Conservation (phyloP, 2,329 filamentous ascomycete species). For the Zarea fungicola region DNA sequence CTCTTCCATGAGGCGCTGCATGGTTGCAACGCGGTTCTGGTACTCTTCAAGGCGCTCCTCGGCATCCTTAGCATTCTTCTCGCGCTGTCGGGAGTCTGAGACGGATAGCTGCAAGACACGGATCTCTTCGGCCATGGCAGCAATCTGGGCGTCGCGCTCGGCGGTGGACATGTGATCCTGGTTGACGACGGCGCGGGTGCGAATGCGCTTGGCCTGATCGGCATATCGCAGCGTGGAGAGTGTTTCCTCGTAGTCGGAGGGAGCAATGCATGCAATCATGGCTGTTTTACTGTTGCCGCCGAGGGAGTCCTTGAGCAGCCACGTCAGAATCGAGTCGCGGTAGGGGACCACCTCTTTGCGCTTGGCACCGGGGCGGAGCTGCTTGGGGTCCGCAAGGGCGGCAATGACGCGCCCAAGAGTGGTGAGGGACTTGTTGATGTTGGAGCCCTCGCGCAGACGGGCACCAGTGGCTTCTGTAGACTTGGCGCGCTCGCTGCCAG, state of each 20-base stretch:
- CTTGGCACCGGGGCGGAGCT: constrained; percentile 47
- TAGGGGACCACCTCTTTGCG: constrained; percentile 72
- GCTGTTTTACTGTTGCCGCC: constrained; percentile 97
- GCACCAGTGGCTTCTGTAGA: constrained; percentile 91
- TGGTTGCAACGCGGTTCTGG: constrained; percentile 78
- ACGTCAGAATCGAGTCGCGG: constrained; percentile 75
- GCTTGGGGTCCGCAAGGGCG: constrained; percentile 70
- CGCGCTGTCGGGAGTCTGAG: constrained; percentile 58
- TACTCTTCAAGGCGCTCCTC: constrained; percentile 91
- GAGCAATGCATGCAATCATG: constrained; percentile 97
- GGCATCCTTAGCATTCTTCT: constrained; percentile 71
- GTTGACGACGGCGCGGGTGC: constrained; percentile 89
- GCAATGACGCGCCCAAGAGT: constrained; percentile 95
- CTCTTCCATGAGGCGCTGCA: constrained; percentile 97
- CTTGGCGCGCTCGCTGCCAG: constrained; percentile 91
- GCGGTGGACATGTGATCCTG: constrained; percentile 90
- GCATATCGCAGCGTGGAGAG: constrained; percentile 94
- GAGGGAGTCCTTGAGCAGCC: constrained; percentile 92
- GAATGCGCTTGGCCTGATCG: constrained; percentile 95
- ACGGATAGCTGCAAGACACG: constrained; percentile 74
- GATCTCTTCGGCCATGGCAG: constrained; percentile 93
- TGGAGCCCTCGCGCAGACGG: constrained; percentile 86
- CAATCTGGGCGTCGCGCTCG: constrained; percentile 89
- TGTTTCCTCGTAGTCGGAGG: constrained; percentile 94
- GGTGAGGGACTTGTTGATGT: constrained; percentile 98